These are phyloP conservation scores for Acephala macrosclerotiorum DNA, from an alignment of 2,329 filamentous ascomycete genomes.

Conservation along the genomic window DNA sequence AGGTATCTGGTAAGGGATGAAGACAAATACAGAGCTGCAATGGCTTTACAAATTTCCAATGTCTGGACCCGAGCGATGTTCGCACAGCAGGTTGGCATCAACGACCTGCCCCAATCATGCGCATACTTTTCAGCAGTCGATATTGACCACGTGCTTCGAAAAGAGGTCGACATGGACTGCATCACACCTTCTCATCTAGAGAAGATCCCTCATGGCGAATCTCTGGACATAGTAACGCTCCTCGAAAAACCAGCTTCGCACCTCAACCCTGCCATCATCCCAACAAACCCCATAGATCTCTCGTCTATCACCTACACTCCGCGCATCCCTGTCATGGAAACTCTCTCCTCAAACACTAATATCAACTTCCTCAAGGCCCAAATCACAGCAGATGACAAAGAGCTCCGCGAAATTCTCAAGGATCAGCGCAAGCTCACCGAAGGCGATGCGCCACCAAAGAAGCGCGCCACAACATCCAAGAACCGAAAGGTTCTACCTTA, in stretches of 20 bases:
- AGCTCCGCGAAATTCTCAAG: conserved; percentile 76
- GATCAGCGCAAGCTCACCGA: conserved; percentile 46
- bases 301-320: conserved; percentile 72
- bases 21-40: conserved; percentile 87
- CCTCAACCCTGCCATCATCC: conserved; percentile 70
- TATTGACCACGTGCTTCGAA: conserved; percentile 93
- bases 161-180: conserved; percentile 98
- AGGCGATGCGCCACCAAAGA: conserved; percentile 29
- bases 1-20: conserved; percentile 86
- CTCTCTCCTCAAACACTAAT: conserved; percentile 57
- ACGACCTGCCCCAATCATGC: conserved; percentile 91
- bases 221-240: conserved; percentile 80
- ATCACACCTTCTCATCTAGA: conserved; percentile 85
- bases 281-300: conserved; percentile 62
- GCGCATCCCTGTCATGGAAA: conserved; percentile 81
- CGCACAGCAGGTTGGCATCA: conserved; percentile 92
- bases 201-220: conserved; percentile 85
- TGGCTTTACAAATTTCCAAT: conserved; percentile 94
- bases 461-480: conserved; percentile 19
- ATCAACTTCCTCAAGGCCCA: conserved; percentile 82
- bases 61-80: conserved; percentile 99
- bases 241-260: conserved; percentile 72
- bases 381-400: conserved; percentile 76
- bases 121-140: conserved; percentile 97
- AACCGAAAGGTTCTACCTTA: conserved; percentile 35